Evolutionary conservation across 1,139 yeast species (phyloP).

Genomic region (Yamadazyma diospyri): DNA sequence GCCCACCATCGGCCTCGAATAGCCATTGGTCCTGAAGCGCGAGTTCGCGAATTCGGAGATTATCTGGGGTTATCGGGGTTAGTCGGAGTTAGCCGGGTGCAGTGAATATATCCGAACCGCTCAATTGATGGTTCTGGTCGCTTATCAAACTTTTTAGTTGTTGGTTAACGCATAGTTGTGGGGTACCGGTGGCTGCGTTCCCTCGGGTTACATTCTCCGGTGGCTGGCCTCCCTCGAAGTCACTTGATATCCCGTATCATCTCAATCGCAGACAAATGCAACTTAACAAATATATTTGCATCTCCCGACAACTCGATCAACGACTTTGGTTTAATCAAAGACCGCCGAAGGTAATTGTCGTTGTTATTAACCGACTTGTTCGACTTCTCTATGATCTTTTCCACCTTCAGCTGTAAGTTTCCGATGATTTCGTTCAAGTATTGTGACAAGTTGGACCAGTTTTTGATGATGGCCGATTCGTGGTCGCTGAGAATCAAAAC

Average conservation of each 20-base stretch:
- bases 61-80: no score
- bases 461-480: constrained; percentile 48
- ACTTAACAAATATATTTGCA: constrained; percentile 52
- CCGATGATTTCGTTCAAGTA: constrained; percentile 52
- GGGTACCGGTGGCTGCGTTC: no score
- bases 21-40: no score
- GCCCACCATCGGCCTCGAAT: no score
- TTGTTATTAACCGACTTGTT: constrained; percentile 32
- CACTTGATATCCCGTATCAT: constrained; percentile 23
- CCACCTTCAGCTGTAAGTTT: constrained; percentile 45
- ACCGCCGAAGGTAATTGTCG: constrained; percentile 52
- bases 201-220: no score
- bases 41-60: no score
- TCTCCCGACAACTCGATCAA: constrained; percentile 61
- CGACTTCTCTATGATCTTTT: constrained; percentile 16
- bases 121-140: no score
- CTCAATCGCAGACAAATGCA: constrained; percentile 66
- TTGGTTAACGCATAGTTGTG: no score
- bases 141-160: no score
- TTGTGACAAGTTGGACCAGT: constrained; percentile 55
- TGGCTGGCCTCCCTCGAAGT: no score
- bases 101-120: no score
- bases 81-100: no score
- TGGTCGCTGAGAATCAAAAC: constrained; percentile 60
- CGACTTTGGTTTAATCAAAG: constrained; percentile 53